Conservation (phyloP, 2,329 filamentous ascomycete species). For the Ceratocystis huliohia region DNA sequence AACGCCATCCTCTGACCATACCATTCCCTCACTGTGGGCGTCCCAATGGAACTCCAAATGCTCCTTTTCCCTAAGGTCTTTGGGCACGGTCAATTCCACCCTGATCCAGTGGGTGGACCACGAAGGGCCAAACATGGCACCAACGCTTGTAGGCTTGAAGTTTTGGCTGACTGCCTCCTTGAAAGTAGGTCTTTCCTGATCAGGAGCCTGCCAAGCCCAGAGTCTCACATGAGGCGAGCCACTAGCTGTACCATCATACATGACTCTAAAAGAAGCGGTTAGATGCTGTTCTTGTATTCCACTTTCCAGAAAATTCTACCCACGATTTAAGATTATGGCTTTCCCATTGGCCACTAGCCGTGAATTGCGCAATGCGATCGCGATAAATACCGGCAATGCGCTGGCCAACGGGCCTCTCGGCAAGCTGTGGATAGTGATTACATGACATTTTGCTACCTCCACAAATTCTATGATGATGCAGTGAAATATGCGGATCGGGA, state of each 20-base stretch:
- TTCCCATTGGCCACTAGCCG: conserved; percentile 63
- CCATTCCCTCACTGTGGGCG: conserved; percentile 81
- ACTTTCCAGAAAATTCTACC: conserved; percentile 24
- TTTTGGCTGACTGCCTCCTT: conserved; percentile 37
- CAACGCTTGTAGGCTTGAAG: conserved; percentile 62
- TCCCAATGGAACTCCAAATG: conserved; percentile 96
- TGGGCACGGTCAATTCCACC: conserved; percentile 63
- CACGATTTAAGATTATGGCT: conserved; percentile 61
- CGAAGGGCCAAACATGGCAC: conserved; percentile 75
- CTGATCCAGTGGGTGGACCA: conserved; percentile 99
- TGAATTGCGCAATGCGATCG: conserved; percentile 71
- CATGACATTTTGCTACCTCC: not conserved
- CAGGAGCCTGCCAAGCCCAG: conserved; percentile 71
- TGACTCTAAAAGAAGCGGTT: conserved; percentile 40
- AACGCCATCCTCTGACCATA: conserved; percentile 83
- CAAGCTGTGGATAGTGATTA: conserved; percentile 37
- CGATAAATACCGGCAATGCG: conserved; percentile 77
- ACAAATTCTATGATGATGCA: not conserved
- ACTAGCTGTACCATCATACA: conserved; percentile 52
- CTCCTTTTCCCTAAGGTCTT: conserved; percentile 58
- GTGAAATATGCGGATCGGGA: not conserved
- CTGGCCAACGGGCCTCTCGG: conserved; percentile 51
- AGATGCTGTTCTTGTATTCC: not conserved
- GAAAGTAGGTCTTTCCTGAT: conserved; percentile 70
- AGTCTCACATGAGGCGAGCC: conserved; percentile 71